phyloP scores from a whole-genome alignment of 1,284 basidiomycete genomes.

The Ustilago xerochloae region DNA sequence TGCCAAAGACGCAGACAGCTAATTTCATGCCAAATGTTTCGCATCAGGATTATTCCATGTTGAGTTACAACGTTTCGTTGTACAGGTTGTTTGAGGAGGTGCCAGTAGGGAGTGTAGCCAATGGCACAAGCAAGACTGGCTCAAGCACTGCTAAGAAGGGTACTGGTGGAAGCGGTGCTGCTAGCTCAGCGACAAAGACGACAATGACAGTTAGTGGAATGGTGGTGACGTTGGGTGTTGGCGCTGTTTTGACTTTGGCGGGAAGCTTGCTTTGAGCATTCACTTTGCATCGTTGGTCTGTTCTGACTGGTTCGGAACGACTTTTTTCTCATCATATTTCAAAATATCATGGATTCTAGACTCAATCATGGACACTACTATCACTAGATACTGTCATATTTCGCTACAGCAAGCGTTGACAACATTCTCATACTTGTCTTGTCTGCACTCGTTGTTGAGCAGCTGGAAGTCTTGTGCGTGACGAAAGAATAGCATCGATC shows the following conservation, averaged over 20 bases:
- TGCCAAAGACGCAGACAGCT: slow-evolving; percentile 55
- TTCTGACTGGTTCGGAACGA: too few species aligned
- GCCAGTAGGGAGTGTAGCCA: slow-evolving; percentile 5
- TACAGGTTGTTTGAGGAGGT: slow-evolving; percentile 51
- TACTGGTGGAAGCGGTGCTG: not conserved
- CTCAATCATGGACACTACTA: not conserved
- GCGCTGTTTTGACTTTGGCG: slow-evolving; percentile 12
- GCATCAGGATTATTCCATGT: slow-evolving; percentile 64
- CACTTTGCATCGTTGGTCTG: too few species aligned
- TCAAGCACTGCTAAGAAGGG: slow-evolving; percentile 4
- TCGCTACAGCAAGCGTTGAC: too few species aligned
- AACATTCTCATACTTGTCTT: too few species aligned
- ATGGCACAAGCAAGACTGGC: not conserved
- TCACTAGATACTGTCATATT: too few species aligned
- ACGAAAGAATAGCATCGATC: too few species aligned
- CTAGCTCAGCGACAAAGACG: not conserved
- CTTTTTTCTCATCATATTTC: too few species aligned
- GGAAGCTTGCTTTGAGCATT: slow-evolving; percentile 11
- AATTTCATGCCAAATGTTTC: slow-evolving; percentile 58
- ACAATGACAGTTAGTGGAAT: not conserved
- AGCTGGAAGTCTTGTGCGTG: too few species aligned
- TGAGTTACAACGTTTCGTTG: slow-evolving; percentile 50
- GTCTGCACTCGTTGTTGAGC: too few species aligned
- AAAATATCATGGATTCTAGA: not conserved
- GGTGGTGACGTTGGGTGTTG: not conserved